These are phyloP conservation scores for Candida tropicalis DNA, from an alignment of 1,139 yeast genomes.

Conservation along the genomic window DNA sequence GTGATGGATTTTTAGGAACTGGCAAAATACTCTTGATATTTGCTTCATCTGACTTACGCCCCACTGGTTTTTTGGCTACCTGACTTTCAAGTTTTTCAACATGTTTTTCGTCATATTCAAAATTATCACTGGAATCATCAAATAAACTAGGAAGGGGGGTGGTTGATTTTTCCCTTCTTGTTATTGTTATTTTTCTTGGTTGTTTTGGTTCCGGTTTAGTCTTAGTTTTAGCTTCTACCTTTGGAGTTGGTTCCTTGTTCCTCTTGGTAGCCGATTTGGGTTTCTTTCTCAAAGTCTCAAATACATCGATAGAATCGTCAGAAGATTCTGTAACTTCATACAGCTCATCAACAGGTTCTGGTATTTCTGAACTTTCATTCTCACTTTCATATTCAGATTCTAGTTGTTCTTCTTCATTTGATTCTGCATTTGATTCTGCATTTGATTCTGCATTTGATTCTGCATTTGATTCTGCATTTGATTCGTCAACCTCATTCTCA, in stretches of 20 bases:
- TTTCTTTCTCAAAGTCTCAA: not conserved
- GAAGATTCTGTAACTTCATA: constrained; percentile 2
- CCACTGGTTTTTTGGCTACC: constrained; percentile 9
- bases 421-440: not conserved
- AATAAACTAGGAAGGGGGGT: constrained; percentile 4
- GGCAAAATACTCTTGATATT: not conserved
- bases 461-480: not conserved
- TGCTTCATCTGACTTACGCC: not conserved
- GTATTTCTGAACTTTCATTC: not conserved
- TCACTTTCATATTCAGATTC: not conserved
- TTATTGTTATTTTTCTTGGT: constrained; percentile 10
- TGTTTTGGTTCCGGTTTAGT: constrained; percentile 5
- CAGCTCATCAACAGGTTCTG: constrained; percentile 7
- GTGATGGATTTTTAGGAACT: not conserved
- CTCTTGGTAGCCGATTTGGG: not conserved
- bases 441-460: not conserved
- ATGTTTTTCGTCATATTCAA: constrained; percentile 14
- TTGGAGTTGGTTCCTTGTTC: constrained; percentile 3
- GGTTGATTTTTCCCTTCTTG: constrained; percentile 1
- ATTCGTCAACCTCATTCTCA: constrained; percentile 2
- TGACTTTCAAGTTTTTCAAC: constrained; percentile 14
- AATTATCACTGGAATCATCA: constrained; percentile 13
- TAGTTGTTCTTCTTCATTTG: not conserved
- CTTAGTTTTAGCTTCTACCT: not conserved
- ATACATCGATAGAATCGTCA: constrained; percentile 1